Base-by-base conservation (phyloP, 108 stramenopile genomes). In the Cyclotella distinguenda region DNA sequence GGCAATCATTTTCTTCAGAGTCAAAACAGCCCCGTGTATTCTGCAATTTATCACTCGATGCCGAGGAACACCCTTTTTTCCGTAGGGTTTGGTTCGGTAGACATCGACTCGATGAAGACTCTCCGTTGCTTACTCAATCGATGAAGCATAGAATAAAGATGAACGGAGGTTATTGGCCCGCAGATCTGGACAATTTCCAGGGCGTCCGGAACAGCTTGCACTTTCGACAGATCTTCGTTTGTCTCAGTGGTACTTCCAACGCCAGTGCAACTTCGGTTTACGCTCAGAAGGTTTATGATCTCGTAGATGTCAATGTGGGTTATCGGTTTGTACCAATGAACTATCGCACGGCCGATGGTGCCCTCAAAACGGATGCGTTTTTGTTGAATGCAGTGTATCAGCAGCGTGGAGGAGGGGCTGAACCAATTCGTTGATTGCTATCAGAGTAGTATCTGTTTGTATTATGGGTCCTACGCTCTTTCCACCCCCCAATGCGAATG, bases 231-330 rank as follows among this genome's bases (percentile, higher is more conserved):
- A 83, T 91, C 44, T 68, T 91, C 31, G 82, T 85, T 11, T 82
- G 73, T 55, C 42, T 88, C 7, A 82, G 75, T 68, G 90, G 90
- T n/a, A 78, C 84, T 7, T 84, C 86, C 50, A 88, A 91, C 46
- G 66, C 84, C 40, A 82, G 65, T 54, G 86, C 83, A 7, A 56
- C 65, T 0, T 69, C 77, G 36, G 90, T 91, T 4, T 91, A 91
- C 66, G 85, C 84, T 28, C 90, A 91, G 57, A 86, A 88, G 61
- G 84, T 91, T 34, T 91, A 88, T 57, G 86, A 87, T 44, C 63
- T 75, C 66, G 77, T 78, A 5, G 85, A 91, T 74, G 64, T 86
- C 52, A 86, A 84, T 66, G 69, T 88, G 43, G 90, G 90, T 6
- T 91, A 88, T 57, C 78, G 86, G 30, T 91, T 91, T 25, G 63